Evolutionary conservation across 805 yeast species (phyloP).

Genomic region (Myxozyma vanderwaltii): DNA sequence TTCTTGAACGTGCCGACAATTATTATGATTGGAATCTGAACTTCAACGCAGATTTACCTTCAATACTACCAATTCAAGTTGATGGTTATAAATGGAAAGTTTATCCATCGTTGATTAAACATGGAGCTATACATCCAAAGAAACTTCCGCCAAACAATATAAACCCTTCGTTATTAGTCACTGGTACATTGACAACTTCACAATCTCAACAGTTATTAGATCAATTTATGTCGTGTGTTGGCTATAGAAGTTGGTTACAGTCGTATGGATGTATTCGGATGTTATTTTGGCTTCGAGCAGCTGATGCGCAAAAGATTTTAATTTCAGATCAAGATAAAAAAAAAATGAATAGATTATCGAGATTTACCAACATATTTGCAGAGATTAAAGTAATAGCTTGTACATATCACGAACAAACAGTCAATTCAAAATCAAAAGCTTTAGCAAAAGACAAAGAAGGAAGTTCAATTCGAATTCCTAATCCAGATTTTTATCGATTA

Average conservation of each 20-base stretch:
- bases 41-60: slow-evolving; percentile 19
- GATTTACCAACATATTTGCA: slow-evolving; percentile 65
- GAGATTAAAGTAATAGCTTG: slow-evolving; percentile 60
- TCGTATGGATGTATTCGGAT: slow-evolving; percentile 72
- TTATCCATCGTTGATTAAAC: slow-evolving; percentile 51
- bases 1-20: slow-evolving; percentile 56
- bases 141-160: slow-evolving; percentile 46
- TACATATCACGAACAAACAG: not conserved
- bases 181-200: slow-evolving; percentile 59
- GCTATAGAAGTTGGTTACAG: slow-evolving; percentile 72
- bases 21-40: slow-evolving; percentile 37
- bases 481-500: not conserved
- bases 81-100: slow-evolving; percentile 75
- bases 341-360: slow-evolving; percentile 60
- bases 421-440: not conserved
- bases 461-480: not conserved
- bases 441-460: not conserved
- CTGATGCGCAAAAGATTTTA: slow-evolving; percentile 60
- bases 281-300: slow-evolving; percentile 66
- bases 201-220: slow-evolving; percentile 69
- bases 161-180: slow-evolving; percentile 57
- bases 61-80: slow-evolving; percentile 37
- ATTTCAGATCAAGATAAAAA: slow-evolving; percentile 55
- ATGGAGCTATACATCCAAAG: slow-evolving; percentile 49
- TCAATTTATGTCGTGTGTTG: slow-evolving; percentile 73